Conservation (phyloP, 1,284 basidiomycete genomes). For the Afroboletus lepidellus region DNA sequence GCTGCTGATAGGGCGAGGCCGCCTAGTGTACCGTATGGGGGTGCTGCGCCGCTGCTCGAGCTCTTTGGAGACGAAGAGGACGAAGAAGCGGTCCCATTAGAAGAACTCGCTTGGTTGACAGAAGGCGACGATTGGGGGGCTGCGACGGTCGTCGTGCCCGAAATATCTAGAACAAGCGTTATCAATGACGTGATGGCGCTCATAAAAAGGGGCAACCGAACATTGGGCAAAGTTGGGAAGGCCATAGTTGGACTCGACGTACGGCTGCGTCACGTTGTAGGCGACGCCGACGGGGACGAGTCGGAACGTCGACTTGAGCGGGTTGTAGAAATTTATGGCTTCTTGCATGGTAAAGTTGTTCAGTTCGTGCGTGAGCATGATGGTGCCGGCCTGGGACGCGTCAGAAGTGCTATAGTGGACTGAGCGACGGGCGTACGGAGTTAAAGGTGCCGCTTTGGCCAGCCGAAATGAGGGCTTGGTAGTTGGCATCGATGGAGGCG, state of each 20-base stretch:
- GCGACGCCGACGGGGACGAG: constrained; percentile 50
- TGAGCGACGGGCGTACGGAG: too few species aligned
- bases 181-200: not conserved
- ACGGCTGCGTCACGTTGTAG: constrained; percentile 49
- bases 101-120: not conserved
- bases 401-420: not conserved
- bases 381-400: constrained; percentile 40
- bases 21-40: constrained; percentile 4
- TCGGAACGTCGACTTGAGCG: constrained; percentile 44
- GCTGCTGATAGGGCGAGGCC: constrained; percentile 12
- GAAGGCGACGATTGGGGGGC: not conserved
- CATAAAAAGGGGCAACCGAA: constrained; percentile 28
- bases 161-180: constrained; percentile 17
- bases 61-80: not conserved
- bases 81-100: too few species aligned
- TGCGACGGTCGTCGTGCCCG: constrained; percentile 24
- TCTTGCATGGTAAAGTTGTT: constrained; percentile 51
- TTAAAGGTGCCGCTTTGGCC: constrained; percentile 42
- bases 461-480: constrained; percentile 39
- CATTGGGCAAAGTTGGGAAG: constrained; percentile 46
- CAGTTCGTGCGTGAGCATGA: too few species aligned
- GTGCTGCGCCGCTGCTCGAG: not conserved
- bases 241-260: constrained; percentile 35
- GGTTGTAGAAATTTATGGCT: constrained; percentile 42
- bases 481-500: constrained; percentile 42